Percentiles rank a stretch among this genome's conserved stretches.
Conservation (phyloP, 2,329 filamentous ascomycete species). For the Fusarium pininemorale region DNA sequence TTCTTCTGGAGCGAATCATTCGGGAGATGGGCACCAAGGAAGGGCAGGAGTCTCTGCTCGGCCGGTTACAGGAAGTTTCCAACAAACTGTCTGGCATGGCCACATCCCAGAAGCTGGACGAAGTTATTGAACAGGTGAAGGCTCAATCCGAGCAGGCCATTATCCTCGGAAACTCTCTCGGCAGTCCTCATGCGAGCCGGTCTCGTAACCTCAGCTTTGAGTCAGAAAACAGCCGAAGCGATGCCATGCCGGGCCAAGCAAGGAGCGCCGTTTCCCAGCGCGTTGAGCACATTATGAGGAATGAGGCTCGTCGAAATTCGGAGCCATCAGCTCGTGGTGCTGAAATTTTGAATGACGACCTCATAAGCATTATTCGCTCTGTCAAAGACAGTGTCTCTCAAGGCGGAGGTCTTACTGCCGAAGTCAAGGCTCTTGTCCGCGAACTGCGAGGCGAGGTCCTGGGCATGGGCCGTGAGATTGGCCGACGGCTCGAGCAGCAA, state of each 20-base stretch:
- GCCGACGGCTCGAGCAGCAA: conserved; percentile 80
- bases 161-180: conserved; percentile 41
- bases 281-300: conserved; percentile 57
- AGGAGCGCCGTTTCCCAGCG: conserved; percentile 50
- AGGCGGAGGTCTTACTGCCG: conserved; percentile 86
- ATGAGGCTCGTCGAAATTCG: conserved; percentile 55
- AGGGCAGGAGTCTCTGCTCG: conserved; percentile 81
- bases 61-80: conserved; percentile 75
- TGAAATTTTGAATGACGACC: conserved; percentile 76
- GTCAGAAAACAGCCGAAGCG: conserved; percentile 46
- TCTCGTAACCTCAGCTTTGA: conserved; percentile 54
- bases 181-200: conserved; percentile 28
- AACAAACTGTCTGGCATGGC: conserved; percentile 74
- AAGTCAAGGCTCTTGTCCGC: conserved; percentile 89
- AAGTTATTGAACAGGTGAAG: conserved; percentile 73
- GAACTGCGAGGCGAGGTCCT: conserved; percentile 92
- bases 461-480: conserved; percentile 92
- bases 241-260: conserved; percentile 48
- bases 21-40: conserved; percentile 97
- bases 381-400: conserved; percentile 93
- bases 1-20: conserved; percentile 90
- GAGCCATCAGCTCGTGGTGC: conserved; percentile 53
- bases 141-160: conserved; percentile 56
- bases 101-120: conserved; percentile 71
- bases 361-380: conserved; percentile 82